Evolutionary conservation across 495 filamentous ascomycete species (phyloP).

Genomic region (Friedmanniomyces endolithicus): DNA sequence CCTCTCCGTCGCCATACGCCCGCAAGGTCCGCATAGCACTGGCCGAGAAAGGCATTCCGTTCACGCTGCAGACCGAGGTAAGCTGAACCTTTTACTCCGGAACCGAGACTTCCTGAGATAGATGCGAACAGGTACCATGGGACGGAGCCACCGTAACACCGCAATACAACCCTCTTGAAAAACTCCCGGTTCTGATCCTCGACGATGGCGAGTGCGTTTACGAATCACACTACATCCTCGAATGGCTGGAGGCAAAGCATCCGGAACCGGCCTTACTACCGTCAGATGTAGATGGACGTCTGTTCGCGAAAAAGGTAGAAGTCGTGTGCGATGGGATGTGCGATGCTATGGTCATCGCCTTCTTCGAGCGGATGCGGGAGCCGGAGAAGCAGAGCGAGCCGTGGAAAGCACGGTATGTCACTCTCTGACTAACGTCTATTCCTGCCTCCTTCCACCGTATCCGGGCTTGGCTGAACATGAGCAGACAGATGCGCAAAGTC

Average conservation of each 20-base stretch:
- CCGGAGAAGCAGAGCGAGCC: constrained; percentile 11
- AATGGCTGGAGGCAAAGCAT: constrained; percentile 21
- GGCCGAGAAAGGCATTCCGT: constrained; percentile 19
- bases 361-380: constrained; percentile 22
- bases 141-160: constrained; percentile 19
- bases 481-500: constrained; percentile 20
- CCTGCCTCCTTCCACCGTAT: no score
- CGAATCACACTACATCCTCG: constrained; percentile 20
- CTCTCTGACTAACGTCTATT: not conserved
- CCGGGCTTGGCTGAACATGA: not conserved
- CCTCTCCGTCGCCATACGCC: constrained; percentile 18
- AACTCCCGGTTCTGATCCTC: constrained; percentile 20
- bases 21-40: constrained; percentile 21
- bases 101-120: no score
- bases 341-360: constrained; percentile 21
- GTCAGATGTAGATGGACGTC: constrained; percentile 11
- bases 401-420: constrained; percentile 19
- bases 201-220: constrained; percentile 18
- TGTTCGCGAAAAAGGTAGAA: constrained; percentile 21
- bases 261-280: constrained; percentile 14
- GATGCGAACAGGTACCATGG: no score
- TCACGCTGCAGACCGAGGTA: constrained; percentile 21
- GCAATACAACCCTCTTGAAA: constrained; percentile 24
- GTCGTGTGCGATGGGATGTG: constrained; percentile 22
- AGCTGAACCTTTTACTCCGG: no score